Percentiles rank a stretch among this genome's conserved stretches.
Evolutionary conservation across 2,329 filamentous ascomycete genomes (phyloP).

Genomic region (Colletotrichum godetiae): DNA sequence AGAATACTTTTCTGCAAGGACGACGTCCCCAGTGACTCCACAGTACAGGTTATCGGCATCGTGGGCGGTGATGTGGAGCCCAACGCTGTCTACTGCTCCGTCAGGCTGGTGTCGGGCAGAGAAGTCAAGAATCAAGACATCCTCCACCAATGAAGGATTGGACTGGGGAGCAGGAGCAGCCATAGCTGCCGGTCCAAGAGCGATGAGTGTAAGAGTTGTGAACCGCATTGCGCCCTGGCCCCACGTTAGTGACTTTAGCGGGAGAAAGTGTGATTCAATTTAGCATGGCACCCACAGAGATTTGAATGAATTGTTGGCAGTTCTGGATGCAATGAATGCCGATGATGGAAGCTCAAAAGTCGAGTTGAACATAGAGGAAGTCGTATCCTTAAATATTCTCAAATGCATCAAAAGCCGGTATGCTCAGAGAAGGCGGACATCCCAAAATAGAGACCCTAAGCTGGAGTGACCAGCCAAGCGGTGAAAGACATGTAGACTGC

Average conservation of each 20-base stretch:
- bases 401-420: too few relatives aligned
- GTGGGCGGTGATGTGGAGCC: neutral
- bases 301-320: neutral
- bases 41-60: conserved; percentile 9
- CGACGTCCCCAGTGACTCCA: neutral
- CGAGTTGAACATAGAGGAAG: too few relatives aligned
- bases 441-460: neutral
- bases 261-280: neutral
- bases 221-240: neutral
- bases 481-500: neutral
- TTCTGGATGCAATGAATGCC: too few relatives aligned
- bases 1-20: conserved; percentile 9
- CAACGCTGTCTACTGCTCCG: neutral
- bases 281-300: neutral
- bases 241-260: neutral
- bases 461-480: neutral
- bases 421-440: neutral
- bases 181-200: neutral
- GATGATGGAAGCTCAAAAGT: too few relatives aligned
- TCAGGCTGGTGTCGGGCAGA: neutral
- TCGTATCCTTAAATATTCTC: too few relatives aligned
- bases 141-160: neutral
- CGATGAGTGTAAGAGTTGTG: neutral
- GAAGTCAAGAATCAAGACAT: conserved; percentile 11
- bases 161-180: neutral